phyloP scores from a whole-genome alignment of 1,284 basidiomycete genomes.

The Puccinia sorghi region DNA sequence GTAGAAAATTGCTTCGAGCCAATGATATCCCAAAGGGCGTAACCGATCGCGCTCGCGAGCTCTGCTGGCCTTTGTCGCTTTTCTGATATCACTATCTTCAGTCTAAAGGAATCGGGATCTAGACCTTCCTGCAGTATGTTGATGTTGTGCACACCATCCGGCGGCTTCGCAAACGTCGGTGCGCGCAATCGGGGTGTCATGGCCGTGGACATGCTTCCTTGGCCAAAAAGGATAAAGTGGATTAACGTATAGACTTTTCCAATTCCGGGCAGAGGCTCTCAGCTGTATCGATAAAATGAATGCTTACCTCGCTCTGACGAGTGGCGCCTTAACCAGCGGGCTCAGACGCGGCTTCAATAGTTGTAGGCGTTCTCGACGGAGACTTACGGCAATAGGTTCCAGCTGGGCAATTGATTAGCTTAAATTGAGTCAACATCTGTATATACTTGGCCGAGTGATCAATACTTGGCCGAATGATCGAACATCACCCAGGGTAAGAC shows the following conservation, averaged over 20 bases:
- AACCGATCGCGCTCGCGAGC: constrained; percentile 18
- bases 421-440: background rate
- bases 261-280: background rate
- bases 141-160: background rate
- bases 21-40: constrained; percentile 28
- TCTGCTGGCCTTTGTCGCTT: background rate
- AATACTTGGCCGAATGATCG: too few relatives aligned
- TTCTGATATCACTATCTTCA: background rate
- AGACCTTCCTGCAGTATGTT: background rate
- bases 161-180: constrained; percentile 5
- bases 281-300: background rate
- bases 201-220: background rate
- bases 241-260: background rate
- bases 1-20: background rate
- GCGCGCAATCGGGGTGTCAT: constrained; percentile 6
- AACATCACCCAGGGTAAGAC: too few relatives aligned
- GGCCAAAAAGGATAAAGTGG: background rate
- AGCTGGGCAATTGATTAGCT: background rate
- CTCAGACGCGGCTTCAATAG: constrained; percentile 5
- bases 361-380: background rate
- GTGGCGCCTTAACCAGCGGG: background rate
- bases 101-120: background rate
- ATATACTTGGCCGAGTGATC: too few relatives aligned
- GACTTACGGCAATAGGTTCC: background rate
- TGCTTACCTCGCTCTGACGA: background rate